A percentile compares a stretch with the other conserved stretches of the same genome.
Evolutionary conservation across 1,284 basidiomycete species (phyloP).

Genomic region (Cerioporus squamosus): DNA sequence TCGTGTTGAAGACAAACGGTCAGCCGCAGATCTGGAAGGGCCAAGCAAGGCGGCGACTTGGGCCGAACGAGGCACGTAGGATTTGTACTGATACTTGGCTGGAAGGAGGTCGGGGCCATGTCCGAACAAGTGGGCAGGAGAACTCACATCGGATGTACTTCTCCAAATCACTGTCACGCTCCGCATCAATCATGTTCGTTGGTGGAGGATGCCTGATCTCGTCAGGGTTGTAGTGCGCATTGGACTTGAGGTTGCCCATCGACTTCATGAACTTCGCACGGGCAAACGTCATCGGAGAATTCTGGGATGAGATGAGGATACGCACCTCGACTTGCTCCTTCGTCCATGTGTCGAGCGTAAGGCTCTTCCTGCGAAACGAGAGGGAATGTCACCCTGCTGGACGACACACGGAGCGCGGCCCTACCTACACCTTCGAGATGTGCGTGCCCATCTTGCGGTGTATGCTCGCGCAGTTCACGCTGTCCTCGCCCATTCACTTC

Average conservation of each 20-base stretch:
- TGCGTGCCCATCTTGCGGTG: constrained; percentile 91
- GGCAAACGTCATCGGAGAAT: constrained; percentile 13
- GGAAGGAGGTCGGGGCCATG: constrained; percentile 4
- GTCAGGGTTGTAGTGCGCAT: constrained; percentile 76
- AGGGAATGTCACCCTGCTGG: background rate
- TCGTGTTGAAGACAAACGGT: constrained; percentile 17
- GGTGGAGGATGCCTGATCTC: constrained; percentile 79
- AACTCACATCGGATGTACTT: constrained; percentile 78
- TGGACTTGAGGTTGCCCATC: constrained; percentile 79
- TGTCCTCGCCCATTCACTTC: constrained; percentile 30
- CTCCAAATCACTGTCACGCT: constrained; percentile 84
- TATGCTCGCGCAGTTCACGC: constrained; percentile 82
- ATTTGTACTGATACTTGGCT: constrained; percentile 80
- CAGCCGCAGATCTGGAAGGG: constrained; percentile 45
- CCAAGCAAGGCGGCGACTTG: constrained; percentile 40
- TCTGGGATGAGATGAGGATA: constrained; percentile 12
- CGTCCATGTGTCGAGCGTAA: constrained; percentile 84
- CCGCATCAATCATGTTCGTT: constrained; percentile 75
- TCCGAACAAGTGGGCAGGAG: background rate
- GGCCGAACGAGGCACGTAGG: constrained; percentile 50
- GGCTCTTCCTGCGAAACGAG: constrained; percentile 65
- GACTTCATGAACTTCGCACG: constrained; percentile 67
- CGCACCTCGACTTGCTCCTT: constrained; percentile 84
- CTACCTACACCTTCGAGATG: constrained; percentile 78
- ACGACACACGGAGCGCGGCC: constrained; percentile 13